Conservation (phyloP, 148 eudicot genomes). For the Rhododendron simsii region DNA sequence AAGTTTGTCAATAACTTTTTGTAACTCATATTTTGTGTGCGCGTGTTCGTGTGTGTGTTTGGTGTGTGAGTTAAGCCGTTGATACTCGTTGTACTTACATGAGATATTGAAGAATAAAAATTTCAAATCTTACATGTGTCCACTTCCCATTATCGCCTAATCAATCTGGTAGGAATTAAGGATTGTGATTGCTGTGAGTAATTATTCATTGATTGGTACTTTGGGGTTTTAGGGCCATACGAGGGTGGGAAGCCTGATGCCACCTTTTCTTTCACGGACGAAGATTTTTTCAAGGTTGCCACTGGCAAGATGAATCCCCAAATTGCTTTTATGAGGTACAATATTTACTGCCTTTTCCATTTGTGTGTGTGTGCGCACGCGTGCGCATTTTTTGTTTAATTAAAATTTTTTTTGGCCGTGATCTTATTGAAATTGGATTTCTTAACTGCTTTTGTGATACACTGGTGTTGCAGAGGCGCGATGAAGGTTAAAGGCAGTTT, state of each 20-base stretch:
- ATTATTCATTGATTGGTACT: neutral
- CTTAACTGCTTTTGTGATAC: neutral
- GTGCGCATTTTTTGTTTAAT: neutral
- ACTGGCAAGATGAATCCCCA: slow-evolving; percentile 97
- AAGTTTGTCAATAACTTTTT: neutral
- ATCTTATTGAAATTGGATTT: neutral
- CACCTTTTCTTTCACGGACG: slow-evolving; percentile 76
- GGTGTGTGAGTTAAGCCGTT: neutral
- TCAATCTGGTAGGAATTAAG: neutral
- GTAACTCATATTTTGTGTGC: neutral
- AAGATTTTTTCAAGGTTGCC: slow-evolving; percentile 81
- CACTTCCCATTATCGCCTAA: neutral
- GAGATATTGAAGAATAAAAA: neutral
- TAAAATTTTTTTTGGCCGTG: neutral
- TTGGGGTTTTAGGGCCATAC: slow-evolving; percentile 49
- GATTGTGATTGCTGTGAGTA: neutral
- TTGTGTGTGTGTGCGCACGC: too few species aligned
- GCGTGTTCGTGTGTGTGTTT: neutral
- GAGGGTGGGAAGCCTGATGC: slow-evolving; percentile 97
- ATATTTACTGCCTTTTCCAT: neutral
- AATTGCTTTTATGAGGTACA: slow-evolving; percentile 84
- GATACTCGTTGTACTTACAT: neutral
- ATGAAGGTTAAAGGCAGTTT: slow-evolving; percentile 91
- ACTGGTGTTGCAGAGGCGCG: slow-evolving; percentile 54
- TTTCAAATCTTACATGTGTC: neutral